Evolutionary conservation across 305 asterid species (phyloP).

Genomic region (Fraxinus xanthoxyloides): DNA sequence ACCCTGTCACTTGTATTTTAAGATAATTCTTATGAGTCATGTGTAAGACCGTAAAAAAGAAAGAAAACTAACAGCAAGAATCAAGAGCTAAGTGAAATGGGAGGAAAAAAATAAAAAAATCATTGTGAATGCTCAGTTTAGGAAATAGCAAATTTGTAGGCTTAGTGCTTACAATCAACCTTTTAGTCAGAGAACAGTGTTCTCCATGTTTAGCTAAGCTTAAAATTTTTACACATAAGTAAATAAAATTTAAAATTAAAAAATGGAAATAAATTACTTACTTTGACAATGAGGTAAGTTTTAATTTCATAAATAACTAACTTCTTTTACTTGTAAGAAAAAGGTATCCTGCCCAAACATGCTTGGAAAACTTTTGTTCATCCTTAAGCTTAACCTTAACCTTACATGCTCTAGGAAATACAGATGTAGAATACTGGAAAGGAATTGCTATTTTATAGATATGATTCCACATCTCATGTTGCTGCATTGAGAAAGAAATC

Average conservation of each 20-base stretch:
- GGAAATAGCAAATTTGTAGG: background rate
- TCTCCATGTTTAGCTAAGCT: background rate
- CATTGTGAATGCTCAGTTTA: background rate
- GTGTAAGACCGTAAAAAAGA: background rate
- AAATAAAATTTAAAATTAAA: background rate
- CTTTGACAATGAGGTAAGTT: background rate
- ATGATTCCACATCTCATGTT: background rate
- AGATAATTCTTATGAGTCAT: background rate
- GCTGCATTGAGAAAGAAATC: slow-evolving; percentile 5
- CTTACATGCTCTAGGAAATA: background rate
- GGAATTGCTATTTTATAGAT: background rate
- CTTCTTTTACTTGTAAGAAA: background rate
- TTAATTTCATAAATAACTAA: background rate
- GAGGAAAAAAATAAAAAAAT: background rate
- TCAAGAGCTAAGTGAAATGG: background rate
- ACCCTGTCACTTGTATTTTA: background rate
- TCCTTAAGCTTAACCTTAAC: background rate
- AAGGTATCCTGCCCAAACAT: background rate
- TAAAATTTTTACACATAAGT: background rate
- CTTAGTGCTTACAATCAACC: background rate
- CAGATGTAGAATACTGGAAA: background rate
- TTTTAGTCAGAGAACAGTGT: background rate
- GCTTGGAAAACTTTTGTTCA: background rate
- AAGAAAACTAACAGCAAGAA: background rate
- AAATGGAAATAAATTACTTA: background rate